Base-by-base conservation (phyloP, 164 flowering plant genomes). In the Tetracentron sinense region DNA sequence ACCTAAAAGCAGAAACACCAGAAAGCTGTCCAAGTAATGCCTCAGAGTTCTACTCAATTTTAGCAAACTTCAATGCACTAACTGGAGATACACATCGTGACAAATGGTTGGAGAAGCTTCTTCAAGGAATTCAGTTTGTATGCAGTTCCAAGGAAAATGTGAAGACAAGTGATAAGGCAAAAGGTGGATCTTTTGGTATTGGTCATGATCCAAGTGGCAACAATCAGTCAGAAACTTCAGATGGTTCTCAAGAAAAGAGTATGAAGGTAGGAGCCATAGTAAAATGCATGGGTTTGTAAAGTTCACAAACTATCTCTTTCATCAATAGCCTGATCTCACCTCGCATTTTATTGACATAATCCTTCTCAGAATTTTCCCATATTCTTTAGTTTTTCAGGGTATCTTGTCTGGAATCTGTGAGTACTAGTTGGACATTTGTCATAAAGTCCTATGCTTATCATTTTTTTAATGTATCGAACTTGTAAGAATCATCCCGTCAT, bases 51-150 rank as follows among this genome's bases (percentile, higher is more conserved):
- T 72, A 64, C 46, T 6, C 64, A 50, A 79, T 86, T 50, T 79
- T 92, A 60, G 74, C 49, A 16, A 79, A 74, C 33, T 84, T 78
- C 72, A 77, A 86, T 7, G 85, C 73, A 20, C 70, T 87, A 22
- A 94, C 95, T 29, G 86, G 83, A 60, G 96, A 86, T 22, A 69
- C 70, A 6, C 76, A 70, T 59, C 92, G 98, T 33, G 96, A 94
- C 71, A 89, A 74, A 75, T 87, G 96, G 80, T 59, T 91, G 74
- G 97, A 85, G 74, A 87, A 63, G 77, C 89, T 89, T 59, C 89
- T 94, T 44, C 83, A 33, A 33, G 38, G 38, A 33, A 33, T 33
- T 8, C 38, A 33, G 8, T 33, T 4, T 33, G 38, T 8, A 82
- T 85, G 88, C 56, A 57, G 52, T 67, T 54, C 79, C 29, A 59